Base-by-base conservation (phyloP, 139 green algal species). In the Haematococcus sp. region DNA sequence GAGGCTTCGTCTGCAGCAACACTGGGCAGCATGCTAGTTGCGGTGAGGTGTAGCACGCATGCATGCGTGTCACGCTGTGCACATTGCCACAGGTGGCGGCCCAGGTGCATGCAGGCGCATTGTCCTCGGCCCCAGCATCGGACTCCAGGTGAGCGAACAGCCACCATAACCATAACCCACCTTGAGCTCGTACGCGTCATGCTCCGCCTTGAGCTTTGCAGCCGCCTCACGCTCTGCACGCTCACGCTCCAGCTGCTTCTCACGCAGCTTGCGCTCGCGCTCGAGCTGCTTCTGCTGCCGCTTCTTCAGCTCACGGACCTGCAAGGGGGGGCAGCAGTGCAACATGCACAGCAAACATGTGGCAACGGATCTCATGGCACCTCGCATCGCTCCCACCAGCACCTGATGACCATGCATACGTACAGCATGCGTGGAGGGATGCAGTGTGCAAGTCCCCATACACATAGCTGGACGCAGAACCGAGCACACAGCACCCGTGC, bases 231-330 rank as follows among this genome's bases (percentile, higher is more conserved):
- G 76, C 63, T 90, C 80, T 22, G 75, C 66, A 30, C 73, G 68
- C 68, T 90, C 81, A 43, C 79, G 73, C 28, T 91, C 84, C 63
- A 88, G 79, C 68, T 78, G 74, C 81, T 86, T 87, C 79, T 90
- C 86, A 2, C 81, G 72, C 70, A 77, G 52, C 67, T 84, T 82
- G 43, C 83, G 73, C 33, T 92, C 85, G 40, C 83, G 81, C 79
- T 91, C 83, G 22, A 75, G 76, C 66, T 94, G 87, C 74, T 88
- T 85, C 33, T 87, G 72, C 73, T 94, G 88, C 28, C 86, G 83
- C 68, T 86, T 83, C 82, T 93, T 89, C 69, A 96, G 80, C 66
- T 92, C 87, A 0, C 81, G 86, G 55, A 96, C 90, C 88, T 94
- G 75, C 20, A 32, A 13, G 20, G n/a, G 40, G 34, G 25, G 20